Evolutionary conservation across 1,284 basidiomycete genomes (phyloP).

Genomic region (Dichomitus squalens): DNA sequence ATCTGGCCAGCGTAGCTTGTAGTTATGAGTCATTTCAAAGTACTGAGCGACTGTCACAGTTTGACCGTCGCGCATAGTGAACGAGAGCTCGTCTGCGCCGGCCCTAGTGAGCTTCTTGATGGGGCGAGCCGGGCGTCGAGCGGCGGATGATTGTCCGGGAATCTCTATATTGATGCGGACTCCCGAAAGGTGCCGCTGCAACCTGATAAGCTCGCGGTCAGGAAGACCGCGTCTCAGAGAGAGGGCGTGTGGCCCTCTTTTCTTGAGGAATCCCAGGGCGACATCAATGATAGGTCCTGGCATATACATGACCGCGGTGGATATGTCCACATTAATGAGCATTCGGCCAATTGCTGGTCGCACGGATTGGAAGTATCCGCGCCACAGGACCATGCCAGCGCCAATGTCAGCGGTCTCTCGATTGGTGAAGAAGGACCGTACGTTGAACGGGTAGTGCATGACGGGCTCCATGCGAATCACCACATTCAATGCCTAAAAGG

Average conservation of each 20-base stretch:
- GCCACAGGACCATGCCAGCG: constrained; percentile 66
- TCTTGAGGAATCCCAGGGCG: constrained; percentile 56
- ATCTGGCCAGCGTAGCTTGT: constrained; percentile 54
- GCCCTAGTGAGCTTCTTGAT: constrained; percentile 56
- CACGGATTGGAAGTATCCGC: constrained; percentile 78
- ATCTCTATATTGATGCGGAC: constrained; percentile 53
- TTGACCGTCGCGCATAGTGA: constrained; percentile 55
- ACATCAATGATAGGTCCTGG: constrained; percentile 50
- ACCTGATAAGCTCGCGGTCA: constrained; percentile 57
- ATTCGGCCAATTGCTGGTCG: constrained; percentile 67
- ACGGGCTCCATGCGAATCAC: constrained; percentile 75
- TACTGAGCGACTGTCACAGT: constrained; percentile 63
- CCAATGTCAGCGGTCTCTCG: constrained; percentile 68
- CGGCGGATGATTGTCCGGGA: constrained; percentile 22
- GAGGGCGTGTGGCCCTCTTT: constrained; percentile 42
- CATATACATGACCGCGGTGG: constrained; percentile 77
- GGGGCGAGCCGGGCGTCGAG: constrained; percentile 26
- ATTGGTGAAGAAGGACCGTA: constrained; percentile 75
- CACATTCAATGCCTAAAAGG: constrained; percentile 66
- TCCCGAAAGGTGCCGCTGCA: constrained; percentile 65
- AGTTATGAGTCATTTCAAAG: constrained; percentile 53
- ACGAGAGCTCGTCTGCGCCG: constrained; percentile 54
- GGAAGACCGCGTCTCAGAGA: constrained; percentile 45
- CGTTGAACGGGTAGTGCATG: constrained; percentile 71
- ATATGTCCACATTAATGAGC: constrained; percentile 79